phyloP scores from a whole-genome alignment of 148 eudicot species.

The Fagopyrum tataricum region DNA sequence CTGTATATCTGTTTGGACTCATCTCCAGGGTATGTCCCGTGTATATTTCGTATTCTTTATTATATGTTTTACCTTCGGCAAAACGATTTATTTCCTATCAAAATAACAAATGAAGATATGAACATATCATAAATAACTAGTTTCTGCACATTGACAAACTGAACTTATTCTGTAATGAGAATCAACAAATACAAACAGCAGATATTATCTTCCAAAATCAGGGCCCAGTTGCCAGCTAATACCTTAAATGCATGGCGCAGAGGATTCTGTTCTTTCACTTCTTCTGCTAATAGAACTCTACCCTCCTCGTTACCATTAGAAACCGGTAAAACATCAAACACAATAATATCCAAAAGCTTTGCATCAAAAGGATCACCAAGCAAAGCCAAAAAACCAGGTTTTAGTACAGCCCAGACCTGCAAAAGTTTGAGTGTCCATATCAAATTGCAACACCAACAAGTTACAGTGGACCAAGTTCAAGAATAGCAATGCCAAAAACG shows the following conservation, averaged over 20 bases:
- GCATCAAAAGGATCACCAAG: constrained; percentile 41
- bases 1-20: too few relatives aligned
- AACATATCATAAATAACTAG: background rate
- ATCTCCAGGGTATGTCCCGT: too few relatives aligned
- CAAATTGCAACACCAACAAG: background rate
- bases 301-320: constrained; percentile 82
- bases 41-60: too few relatives aligned
- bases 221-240: constrained; percentile 10
- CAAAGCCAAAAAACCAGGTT: constrained; percentile 43
- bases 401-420: constrained; percentile 86
- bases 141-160: background rate
- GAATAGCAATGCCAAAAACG: background rate
- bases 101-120: background rate
- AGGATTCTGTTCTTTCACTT: constrained; percentile 87
- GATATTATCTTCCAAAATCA: background rate
- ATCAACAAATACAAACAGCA: background rate
- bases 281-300: constrained; percentile 76
- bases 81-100: too few relatives aligned
- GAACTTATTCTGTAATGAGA: background rate
- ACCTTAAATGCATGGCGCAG: constrained; percentile 90
- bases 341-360: constrained; percentile 40
- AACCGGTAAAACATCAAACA: constrained; percentile 51
- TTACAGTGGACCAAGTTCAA: background rate
- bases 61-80: too few relatives aligned
- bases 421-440: constrained; percentile 13